A percentile compares a stretch with the other conserved stretches of the same genome.
Conservation (phyloP, 31 red algal genomes). For the Porphyra umbilicalis region DNA sequence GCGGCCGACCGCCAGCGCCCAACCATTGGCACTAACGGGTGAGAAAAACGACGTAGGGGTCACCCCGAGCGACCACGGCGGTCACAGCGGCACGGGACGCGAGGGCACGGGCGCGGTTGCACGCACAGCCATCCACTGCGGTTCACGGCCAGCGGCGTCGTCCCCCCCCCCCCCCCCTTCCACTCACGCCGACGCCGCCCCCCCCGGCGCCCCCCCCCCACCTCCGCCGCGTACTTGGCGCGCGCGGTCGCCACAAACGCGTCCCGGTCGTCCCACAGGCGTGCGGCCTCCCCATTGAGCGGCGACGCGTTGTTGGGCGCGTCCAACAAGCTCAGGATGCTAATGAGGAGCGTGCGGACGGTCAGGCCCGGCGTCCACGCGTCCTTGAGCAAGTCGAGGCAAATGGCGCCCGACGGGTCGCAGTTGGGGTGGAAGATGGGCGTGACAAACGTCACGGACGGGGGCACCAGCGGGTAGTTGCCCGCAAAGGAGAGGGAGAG, state of each 20-base stretch:
- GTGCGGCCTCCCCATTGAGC: constrained; percentile 83
- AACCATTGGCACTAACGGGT: too few species aligned
- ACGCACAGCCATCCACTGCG: too few species aligned
- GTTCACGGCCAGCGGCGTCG: too few species aligned
- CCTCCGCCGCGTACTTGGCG: constrained; percentile 34
- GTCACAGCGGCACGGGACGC: too few species aligned
- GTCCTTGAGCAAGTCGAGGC: constrained; percentile 93
- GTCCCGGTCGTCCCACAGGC: constrained; percentile 53
- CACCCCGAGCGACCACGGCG: too few species aligned
- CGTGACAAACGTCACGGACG: constrained; percentile 75
- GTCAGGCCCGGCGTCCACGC: constrained; percentile 81
- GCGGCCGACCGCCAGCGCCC: too few species aligned
- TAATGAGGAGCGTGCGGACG: constrained; percentile 66
- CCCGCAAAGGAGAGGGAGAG: constrained; percentile 47
- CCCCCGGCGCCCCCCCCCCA: not conserved
- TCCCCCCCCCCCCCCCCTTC: not conserved
- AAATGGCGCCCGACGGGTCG: constrained; percentile 82
- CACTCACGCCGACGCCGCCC: not conserved
- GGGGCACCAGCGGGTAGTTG: constrained; percentile 69
- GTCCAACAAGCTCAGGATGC: constrained; percentile 67
- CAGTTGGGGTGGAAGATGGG: constrained; percentile 92
- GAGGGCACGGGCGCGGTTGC: too few species aligned
- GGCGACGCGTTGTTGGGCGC: constrained; percentile 85
- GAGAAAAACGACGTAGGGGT: too few species aligned
- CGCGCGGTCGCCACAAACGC: constrained; percentile 47